These are phyloP conservation scores for Didymellaceae sp. DNA, from an alignment of 2,329 filamentous ascomycete species.

Conservation along the genomic window DNA sequence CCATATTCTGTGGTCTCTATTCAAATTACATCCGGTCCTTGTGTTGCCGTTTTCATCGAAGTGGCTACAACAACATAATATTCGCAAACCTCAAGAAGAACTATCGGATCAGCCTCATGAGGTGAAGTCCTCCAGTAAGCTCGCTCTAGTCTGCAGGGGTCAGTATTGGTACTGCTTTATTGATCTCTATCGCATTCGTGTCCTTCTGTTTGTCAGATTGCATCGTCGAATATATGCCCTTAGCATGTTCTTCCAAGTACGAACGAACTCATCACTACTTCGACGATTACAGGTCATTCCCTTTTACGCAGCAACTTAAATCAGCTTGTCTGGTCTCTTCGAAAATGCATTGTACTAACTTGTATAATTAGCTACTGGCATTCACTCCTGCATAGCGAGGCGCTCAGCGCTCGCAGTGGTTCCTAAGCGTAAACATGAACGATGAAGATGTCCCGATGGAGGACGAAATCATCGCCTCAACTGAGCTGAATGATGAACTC, in stretches of 20 bases:
- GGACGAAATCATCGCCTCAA: conserved; percentile 41
- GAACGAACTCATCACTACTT: too few species aligned
- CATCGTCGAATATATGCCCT: too few species aligned
- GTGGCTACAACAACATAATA: too few species aligned
- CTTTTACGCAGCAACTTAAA: too few species aligned
- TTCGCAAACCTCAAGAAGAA: not conserved
- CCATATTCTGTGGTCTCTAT: not conserved
- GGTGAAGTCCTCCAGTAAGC: conserved; percentile 8
- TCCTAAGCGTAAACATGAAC: conserved; percentile 30
- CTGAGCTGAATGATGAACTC: conserved; percentile 38
- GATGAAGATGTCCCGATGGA: conserved; percentile 40
- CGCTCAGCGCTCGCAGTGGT: conserved; percentile 23
- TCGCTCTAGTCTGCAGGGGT: not conserved
- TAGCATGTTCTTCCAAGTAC: too few species aligned
- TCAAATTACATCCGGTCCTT: too few species aligned
- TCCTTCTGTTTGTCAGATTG: too few species aligned
- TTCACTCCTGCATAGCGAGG: conserved; percentile 22
- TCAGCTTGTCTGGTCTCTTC: too few species aligned
- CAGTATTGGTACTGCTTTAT: too few species aligned
- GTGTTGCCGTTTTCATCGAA: too few species aligned
- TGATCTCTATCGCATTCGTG: too few species aligned
- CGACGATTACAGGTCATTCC: too few species aligned
- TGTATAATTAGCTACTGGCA: conserved; percentile 15
- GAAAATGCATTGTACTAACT: not conserved
- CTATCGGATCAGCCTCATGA: not conserved